These are phyloP conservation scores for Circinella minor DNA, from an alignment of 371 early-diverging fungal genomes.

Conservation along the genomic window DNA sequence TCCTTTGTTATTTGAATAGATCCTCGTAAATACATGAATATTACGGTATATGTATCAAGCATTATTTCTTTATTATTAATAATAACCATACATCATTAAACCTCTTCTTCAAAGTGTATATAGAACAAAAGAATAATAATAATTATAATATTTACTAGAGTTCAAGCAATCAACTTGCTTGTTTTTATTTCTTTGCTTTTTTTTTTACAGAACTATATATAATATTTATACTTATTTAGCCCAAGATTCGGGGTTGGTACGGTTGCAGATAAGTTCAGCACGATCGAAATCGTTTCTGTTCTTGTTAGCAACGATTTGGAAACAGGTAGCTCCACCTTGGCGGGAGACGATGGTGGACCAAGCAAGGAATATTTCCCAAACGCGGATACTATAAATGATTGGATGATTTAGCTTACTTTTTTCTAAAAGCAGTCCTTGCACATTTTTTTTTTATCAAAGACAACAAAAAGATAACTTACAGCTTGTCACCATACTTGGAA, in stretches of 20 bases:
- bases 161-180: not conserved
- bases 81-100: no score
- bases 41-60: no score
- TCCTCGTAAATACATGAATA: no score
- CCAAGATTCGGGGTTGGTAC: conserved; percentile 43
- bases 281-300: conserved; percentile 95
- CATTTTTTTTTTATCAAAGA: not conserved
- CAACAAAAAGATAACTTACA: conserved; percentile 47
- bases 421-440: no score
- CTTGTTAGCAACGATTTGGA: conserved; percentile 95
- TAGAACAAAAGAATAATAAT: no score
- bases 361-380: conserved; percentile 96
- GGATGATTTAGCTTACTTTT: no score
- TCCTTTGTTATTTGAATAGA: no score
- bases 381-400: conserved; percentile 47
- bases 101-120: no score
- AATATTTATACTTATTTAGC: not conserved
- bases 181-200: not conserved
- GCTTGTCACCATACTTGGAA: conserved; percentile 85
- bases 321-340: conserved; percentile 95
- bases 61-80: no score
- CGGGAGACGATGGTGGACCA: conserved; percentile 94
- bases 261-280: conserved; percentile 58
- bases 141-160: no score
- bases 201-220: not conserved